phyloP scores from a whole-genome alignment of 805 yeast species.

The Saccharomycopsis sp. region DNA sequence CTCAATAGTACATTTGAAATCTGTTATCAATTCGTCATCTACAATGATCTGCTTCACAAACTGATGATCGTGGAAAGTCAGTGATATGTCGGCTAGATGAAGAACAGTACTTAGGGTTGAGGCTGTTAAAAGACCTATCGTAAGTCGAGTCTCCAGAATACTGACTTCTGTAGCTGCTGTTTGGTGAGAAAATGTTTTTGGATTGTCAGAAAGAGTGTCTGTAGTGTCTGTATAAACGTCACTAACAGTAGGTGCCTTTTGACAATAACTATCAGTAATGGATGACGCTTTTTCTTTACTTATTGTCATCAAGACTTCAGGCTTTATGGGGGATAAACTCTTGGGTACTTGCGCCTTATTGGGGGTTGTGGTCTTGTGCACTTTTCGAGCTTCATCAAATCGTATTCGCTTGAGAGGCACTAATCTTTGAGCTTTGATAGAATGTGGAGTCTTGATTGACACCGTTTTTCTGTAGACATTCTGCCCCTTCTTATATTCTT shows the following conservation, averaged over 20 bases:
- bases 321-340: too few species aligned
- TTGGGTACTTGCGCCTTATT: too few species aligned
- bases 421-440: too few species aligned
- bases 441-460: too few species aligned
- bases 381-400: too few species aligned
- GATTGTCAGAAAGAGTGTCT: background rate
- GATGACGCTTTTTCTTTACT: too few species aligned
- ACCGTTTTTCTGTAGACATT: too few species aligned
- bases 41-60: background rate
- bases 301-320: too few species aligned
- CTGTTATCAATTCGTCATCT: background rate
- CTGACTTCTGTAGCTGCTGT: background rate
- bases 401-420: too few species aligned
- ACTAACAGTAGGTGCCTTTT: background rate
- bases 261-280: background rate
- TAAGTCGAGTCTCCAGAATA: background rate
- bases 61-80: background rate
- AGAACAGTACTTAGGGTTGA: background rate
- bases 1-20: background rate
- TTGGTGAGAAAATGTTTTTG: too few species aligned
- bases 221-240: background rate
- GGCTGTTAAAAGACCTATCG: background rate
- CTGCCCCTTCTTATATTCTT: too few species aligned
- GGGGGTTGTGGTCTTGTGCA: too few species aligned
- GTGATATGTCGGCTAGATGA: background rate